Evolutionary conservation across 495 filamentous ascomycete genomes (phyloP).

Genomic region (Staphylotrichum longicolle): DNA sequence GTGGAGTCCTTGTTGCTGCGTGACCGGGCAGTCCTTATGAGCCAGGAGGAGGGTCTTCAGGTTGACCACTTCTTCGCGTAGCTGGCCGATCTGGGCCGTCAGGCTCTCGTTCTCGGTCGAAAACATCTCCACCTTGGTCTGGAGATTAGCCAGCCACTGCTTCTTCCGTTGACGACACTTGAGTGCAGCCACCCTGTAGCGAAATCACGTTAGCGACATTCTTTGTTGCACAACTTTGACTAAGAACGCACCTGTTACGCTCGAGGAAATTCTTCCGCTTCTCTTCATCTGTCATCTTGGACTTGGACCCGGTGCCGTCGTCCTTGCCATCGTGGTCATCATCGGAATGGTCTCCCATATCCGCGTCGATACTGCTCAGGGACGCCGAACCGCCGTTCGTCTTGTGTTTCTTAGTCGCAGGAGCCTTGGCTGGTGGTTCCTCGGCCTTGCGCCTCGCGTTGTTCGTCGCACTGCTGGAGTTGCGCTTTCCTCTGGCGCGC

Average conservation of each 20-base stretch:
- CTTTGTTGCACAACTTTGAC: background rate
- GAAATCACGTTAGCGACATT: conserved; percentile 4
- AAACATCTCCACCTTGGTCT: conserved; percentile 91
- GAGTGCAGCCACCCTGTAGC: conserved; percentile 79
- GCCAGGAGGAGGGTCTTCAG: conserved; percentile 90
- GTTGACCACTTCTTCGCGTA: conserved; percentile 92
- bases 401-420: conserved; percentile 71
- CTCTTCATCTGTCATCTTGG: conserved; percentile 98
- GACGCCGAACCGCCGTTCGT: conserved; percentile 45
- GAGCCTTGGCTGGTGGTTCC: conserved; percentile 62
- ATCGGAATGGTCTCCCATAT: conserved; percentile 29
- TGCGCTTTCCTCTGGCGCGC: conserved; percentile 69
- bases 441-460: conserved; percentile 76
- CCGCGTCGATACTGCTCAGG: conserved; percentile 32
- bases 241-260: conserved; percentile 75
- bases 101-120: conserved; percentile 87
- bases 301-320: conserved; percentile 38
- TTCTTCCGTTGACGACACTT: conserved; percentile 99
- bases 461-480: conserved; percentile 26
- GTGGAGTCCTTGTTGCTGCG: conserved; percentile 78
- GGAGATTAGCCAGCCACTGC: conserved; percentile 95
- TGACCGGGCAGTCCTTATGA: conserved; percentile 95
- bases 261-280: conserved; percentile 98
- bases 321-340: conserved; percentile 46
- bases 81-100: conserved; percentile 71